Base-by-base conservation (phyloP, 1,284 basidiomycete species). In the Cerrena zonata region DNA sequence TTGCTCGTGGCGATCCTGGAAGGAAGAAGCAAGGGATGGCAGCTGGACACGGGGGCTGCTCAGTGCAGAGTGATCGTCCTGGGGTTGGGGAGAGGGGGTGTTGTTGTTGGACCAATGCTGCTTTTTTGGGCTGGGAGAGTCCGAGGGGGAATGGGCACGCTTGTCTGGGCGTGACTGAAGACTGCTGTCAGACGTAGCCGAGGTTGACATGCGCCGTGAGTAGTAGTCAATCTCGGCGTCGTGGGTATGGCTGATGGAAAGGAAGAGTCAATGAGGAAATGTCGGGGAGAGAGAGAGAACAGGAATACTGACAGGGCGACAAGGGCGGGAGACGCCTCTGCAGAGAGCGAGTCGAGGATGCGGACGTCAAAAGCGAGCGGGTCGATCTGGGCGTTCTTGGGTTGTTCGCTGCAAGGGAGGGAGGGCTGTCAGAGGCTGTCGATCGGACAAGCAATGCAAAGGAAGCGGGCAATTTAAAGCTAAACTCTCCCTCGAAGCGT, bases 11-110 rank as follows among this genome's bases (percentile, higher is more conserved):
- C 71, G 71, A 62, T 84, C 84, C 62, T 81, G 79, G 58, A 87
- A 82, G 22, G 81, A 73, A 30, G 79, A 76, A 56, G 82, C 84
- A 58, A 87, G 82, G 56, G 84, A 85, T 3, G 85, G 85, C 5
- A 87, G 74, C 66, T 84, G 82, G 49, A 87, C 82, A 65, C 80
- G 82, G 47, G 73, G 65, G 49, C 72, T 66, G 56, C 77, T 75
- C 56, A 70, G 64, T 50, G 59, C 59, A 52, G 54, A 54, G 49
- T 71, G 71, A 54, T 73, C 66, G 54, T 69, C 61, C 30, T 57
- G 46, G 36, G 56, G 56, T 21, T 71, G 69, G 23, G 79, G 75
- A n/a, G 80, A 78, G 25, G 73, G 66, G 2, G 72, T 67, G 50
- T 79, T 83, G 11, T 67, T 69, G 39, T 73, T 67, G 26, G 78